Percentiles rank a stretch among this genome's conserved stretches.
phyloP scores from a whole-genome alignment of 2,329 filamentous ascomycete genomes.

The Trichophyton simii region DNA sequence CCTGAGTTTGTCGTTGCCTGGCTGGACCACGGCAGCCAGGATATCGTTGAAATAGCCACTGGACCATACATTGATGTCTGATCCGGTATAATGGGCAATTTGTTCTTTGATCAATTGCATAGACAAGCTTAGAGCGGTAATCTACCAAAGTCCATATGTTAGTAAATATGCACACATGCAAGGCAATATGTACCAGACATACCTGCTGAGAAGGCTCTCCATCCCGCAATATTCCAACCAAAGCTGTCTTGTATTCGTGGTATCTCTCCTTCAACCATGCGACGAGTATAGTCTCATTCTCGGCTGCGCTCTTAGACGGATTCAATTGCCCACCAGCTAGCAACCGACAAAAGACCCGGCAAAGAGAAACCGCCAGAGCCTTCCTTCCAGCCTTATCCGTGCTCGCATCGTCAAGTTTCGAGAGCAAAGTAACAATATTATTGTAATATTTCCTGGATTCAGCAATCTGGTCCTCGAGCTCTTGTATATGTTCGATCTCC shows the following conservation, averaged over 20 bases:
- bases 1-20: conserved; percentile 47
- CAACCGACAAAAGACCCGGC: conserved; percentile 72
- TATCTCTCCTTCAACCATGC: conserved; percentile 68
- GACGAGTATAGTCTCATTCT: conserved; percentile 62
- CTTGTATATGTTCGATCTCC: conserved; percentile 51
- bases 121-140: conserved; percentile 60
- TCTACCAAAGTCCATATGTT: conserved; percentile 27
- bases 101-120: conserved; percentile 81
- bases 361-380: conserved; percentile 66
- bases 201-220: conserved; percentile 47
- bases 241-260: conserved; percentile 52
- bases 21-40: conserved; percentile 49
- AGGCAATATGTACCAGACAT: background rate
- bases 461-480: conserved; percentile 67
- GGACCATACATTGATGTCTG: conserved; percentile 55
- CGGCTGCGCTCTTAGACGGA: conserved; percentile 51
- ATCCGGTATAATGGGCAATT: conserved; percentile 44
- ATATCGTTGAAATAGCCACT: conserved; percentile 53
- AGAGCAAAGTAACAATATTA: conserved; percentile 64
- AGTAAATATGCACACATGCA: background rate
- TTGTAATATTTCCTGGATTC: conserved; percentile 87
- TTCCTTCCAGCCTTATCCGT: conserved; percentile 36
- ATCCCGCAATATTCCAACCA: conserved; percentile 49
- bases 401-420: conserved; percentile 40
- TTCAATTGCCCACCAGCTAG: conserved; percentile 60